These are phyloP conservation scores for Sclerotinia nivalis DNA, from an alignment of 2,329 filamentous ascomycete genomes.

Conservation along the genomic window DNA sequence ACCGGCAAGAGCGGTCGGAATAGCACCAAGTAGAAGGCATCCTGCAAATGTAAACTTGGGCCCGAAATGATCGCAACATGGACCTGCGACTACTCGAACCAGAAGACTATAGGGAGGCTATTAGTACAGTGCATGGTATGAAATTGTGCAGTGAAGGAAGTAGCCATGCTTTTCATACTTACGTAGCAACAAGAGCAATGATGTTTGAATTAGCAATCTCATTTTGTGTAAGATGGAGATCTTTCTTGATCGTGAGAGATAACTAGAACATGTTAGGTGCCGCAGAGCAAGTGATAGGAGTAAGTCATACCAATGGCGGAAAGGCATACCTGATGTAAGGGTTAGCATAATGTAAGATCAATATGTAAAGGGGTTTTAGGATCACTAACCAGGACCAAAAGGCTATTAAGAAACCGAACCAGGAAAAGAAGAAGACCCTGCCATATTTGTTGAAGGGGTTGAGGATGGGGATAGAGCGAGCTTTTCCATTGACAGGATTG, in stretches of 20 bases:
- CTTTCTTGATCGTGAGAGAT: conserved; percentile 71
- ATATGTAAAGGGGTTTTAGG: conserved; percentile 25
- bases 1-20: conserved; percentile 81
- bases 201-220: conserved; percentile 91
- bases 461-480: conserved; percentile 73
- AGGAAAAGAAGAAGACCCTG: conserved; percentile 86
- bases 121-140: background rate
- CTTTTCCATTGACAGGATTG: conserved; percentile 83
- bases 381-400: conserved; percentile 80
- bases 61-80: conserved; percentile 82
- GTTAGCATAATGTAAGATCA: conserved; percentile 60
- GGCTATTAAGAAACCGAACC: conserved; percentile 81
- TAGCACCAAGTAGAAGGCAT: conserved; percentile 73
- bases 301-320: conserved; percentile 55
- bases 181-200: conserved; percentile 70
- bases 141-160: background rate
- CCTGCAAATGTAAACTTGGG: conserved; percentile 77
- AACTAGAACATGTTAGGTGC: conserved; percentile 44
- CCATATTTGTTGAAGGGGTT: conserved; percentile 80
- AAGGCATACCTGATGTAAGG: conserved; percentile 69
- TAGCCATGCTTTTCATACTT: conserved; percentile 20
- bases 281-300: background rate
- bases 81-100: conserved; percentile 75
- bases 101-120: conserved; percentile 49
- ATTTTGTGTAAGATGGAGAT: conserved; percentile 68